Evolutionary conservation across 306 rosid species (phyloP).

Genomic region (Cicer judaicum): DNA sequence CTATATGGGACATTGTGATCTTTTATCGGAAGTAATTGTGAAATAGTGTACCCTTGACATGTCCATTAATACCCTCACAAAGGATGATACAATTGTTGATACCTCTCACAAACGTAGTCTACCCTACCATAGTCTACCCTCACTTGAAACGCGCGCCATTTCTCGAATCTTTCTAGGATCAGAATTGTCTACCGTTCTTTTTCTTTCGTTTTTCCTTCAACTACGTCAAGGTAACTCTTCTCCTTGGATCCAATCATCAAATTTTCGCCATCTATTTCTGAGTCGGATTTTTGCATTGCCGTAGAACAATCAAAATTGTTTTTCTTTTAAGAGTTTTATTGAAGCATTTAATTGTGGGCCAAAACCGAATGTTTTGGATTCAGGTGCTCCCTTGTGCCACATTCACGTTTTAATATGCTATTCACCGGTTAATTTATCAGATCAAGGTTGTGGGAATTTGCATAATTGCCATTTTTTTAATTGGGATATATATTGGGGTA

Average conservation of each 20-base stretch:
- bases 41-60: too few relatives aligned
- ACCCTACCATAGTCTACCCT: too few relatives aligned
- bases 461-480: background rate
- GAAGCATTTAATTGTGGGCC: constrained; percentile 16
- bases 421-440: background rate
- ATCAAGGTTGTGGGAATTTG: constrained; percentile 5
- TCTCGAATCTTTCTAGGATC: background rate
- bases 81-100: too few relatives aligned
- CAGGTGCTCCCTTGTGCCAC: constrained; percentile 4
- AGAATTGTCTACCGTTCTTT: constrained; percentile 1
- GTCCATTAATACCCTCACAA: too few relatives aligned
- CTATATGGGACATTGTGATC: too few relatives aligned
- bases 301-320: background rate
- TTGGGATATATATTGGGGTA: background rate
- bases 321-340: constrained; percentile 4
- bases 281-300: background rate
- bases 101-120: too few relatives aligned
- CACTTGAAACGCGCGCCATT: background rate
- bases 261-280: constrained; percentile 14
- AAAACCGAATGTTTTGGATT: background rate
- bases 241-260: background rate
- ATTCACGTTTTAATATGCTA: constrained; percentile 6
- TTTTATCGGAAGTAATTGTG: too few relatives aligned
- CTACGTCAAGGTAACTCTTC: constrained; percentile 31
- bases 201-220: background rate